phyloP scores from a whole-genome alignment of 2,329 filamentous ascomycete species.

The Penicillium sp. region DNA sequence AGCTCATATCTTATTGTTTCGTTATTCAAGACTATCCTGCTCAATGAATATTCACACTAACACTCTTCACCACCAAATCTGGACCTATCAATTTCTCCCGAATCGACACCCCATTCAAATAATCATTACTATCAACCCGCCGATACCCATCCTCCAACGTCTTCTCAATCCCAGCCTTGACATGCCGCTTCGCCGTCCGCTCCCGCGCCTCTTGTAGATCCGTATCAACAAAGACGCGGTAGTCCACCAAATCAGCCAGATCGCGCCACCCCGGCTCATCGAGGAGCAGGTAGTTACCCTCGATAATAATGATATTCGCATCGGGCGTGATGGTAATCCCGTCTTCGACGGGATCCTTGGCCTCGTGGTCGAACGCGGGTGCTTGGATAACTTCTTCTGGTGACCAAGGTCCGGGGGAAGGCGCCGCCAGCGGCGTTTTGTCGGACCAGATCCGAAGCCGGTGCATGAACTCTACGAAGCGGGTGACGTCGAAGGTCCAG shows the following conservation, averaged over 20 bases:
- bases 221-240: slow-evolving; percentile 47
- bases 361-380: slow-evolving; percentile 40
- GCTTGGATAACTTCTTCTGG: slow-evolving; percentile 25
- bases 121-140: slow-evolving; percentile 45
- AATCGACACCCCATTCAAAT: slow-evolving; percentile 38
- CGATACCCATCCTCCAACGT: slow-evolving; percentile 38
- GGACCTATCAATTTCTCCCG: slow-evolving; percentile 28
- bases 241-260: slow-evolving; percentile 41
- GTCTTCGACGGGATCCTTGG: slow-evolving; percentile 38
- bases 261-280: slow-evolving; percentile 35
- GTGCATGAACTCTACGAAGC: slow-evolving; percentile 33
- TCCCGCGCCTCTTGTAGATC: slow-evolving; percentile 39
- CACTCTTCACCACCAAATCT: slow-evolving; percentile 32
- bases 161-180: slow-evolving; percentile 45
- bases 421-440: slow-evolving; percentile 8
- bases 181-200: slow-evolving; percentile 45
- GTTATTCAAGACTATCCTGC: neutral
- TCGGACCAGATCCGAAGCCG: slow-evolving; percentile 31
- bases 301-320: slow-evolving; percentile 22
- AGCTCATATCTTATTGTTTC: neutral
- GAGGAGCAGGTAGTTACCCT: slow-evolving; percentile 31
- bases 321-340: slow-evolving; percentile 30
- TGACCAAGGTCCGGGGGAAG: slow-evolving; percentile 9
- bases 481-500: slow-evolving; percentile 40
- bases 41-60: slow-evolving; percentile 3